Evolutionary conservation across 495 filamentous ascomycete genomes (phyloP), one percentile per base, ranked within the genome.

Genomic region (Hyaloscypha finlandica): DNA sequence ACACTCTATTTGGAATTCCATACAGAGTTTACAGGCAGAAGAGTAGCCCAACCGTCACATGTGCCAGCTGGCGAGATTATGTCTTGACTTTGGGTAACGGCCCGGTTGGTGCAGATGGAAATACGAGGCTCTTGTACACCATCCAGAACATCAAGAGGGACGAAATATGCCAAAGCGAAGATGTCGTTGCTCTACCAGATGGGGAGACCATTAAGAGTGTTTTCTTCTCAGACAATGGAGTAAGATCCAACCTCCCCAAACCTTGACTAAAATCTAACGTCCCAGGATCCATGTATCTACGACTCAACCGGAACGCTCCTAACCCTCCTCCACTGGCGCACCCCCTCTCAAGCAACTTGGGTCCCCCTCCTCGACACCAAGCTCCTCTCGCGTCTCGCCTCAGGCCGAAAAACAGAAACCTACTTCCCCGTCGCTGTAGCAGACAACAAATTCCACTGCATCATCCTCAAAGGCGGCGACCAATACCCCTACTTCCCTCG

Each of bases 351-450:
- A 74, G 95, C 95, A 19, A 87, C 85, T 20, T 99, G 95, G 95
- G 86, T 96, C 14, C 95, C 95, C 3, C 80, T 98, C 0, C 85
- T 99, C 6, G 94, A 97, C 78, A 99, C 96, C 0, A 92, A 82
- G 67, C 86, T 86, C 8, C 81, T 99, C 25, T 88, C 91, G 5
- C 92, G 95, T 59, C 82, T 97, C 6, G 89, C 90, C 3, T 86
- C 86, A 8, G 95, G 96, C 42, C 86, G 86, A 55, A 97, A 96
- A 74, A 87, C 90, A 68, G 95, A 99, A 76, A 85, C 83, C 0
- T 99, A 99, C 77, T 99, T 93, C 88, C 96, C 95, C 0, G 92
- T 99, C 37, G 95, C 94, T 11, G 94, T 97, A 2, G 93, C 93
- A 19, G 87, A 94, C 69, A 84, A 89, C 69, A 96, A 91, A 73